phyloP scores from a whole-genome alignment of 2,329 filamentous ascomycete genomes.

The Colletotrichum noveboracense region DNA sequence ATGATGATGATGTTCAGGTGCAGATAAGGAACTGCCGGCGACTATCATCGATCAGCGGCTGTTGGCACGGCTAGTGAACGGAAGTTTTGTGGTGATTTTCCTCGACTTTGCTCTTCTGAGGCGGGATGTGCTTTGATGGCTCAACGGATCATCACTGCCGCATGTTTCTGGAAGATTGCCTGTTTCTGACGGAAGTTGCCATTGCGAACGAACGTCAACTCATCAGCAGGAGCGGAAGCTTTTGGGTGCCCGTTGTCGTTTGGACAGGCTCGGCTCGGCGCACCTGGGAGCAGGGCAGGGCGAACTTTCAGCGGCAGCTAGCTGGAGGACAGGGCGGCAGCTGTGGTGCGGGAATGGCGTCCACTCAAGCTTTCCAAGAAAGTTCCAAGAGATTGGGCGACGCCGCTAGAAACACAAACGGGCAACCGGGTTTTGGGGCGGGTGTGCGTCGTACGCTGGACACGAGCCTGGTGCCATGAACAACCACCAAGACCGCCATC shows the following conservation, averaged over 20 bases:
- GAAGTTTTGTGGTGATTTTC: neutral
- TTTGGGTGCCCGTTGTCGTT: neutral
- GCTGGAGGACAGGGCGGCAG: slow-evolving; percentile 13
- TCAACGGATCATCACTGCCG: neutral
- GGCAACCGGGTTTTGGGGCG: slow-evolving; percentile 1
- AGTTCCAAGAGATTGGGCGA: slow-evolving; percentile 23
- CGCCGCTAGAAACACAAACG: slow-evolving; percentile 17
- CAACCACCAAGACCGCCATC: neutral
- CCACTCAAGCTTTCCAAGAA: slow-evolving; percentile 24
- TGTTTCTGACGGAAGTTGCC: neutral
- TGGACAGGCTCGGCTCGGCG: neutral
- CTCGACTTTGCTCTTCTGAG: neutral
- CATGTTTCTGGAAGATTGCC: slow-evolving; percentile 15
- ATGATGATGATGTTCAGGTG: neutral
- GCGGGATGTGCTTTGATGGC: neutral
- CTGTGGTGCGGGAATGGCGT: slow-evolving; percentile 21
- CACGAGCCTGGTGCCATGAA: neutral
- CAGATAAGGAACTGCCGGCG: slow-evolving; percentile 17
- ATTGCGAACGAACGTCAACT: neutral
- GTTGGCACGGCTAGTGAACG: neutral
- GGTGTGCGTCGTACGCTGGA: neutral
- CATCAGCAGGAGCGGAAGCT: neutral
- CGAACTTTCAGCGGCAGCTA: slow-evolving; percentile 1
- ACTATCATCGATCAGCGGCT: slow-evolving; percentile 13
- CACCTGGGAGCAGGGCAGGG: neutral